phyloP scores from a whole-genome alignment of 148 eudicot species.

The Bassia scoparia region DNA sequence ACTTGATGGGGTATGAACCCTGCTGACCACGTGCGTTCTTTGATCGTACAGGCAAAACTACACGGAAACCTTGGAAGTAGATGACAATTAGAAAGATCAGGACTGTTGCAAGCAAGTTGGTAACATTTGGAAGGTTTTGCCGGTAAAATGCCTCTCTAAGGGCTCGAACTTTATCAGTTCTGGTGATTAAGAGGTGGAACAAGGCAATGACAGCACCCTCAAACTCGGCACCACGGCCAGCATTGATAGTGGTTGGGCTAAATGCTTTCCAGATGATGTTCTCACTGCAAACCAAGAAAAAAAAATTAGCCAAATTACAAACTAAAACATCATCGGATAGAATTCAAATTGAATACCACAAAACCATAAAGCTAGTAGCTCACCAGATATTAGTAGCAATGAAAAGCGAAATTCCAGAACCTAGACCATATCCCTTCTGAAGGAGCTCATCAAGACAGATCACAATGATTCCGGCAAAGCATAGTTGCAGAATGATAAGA shows the following conservation, averaged over 20 bases:
- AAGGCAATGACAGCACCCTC: slow-evolving; percentile 88
- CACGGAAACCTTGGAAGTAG: slow-evolving; percentile 91
- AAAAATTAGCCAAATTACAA: not conserved
- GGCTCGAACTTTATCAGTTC: slow-evolving; percentile 81
- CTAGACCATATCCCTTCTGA: slow-evolving; percentile 90
- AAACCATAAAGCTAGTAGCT: not conserved
- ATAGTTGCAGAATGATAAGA: slow-evolving; percentile 44
- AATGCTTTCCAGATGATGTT: slow-evolving; percentile 89
- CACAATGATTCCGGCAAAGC: slow-evolving; percentile 82
- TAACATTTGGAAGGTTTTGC: slow-evolving; percentile 84
- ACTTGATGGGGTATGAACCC: slow-evolving; percentile 80
- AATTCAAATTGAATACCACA: not conserved
- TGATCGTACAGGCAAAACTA: slow-evolving; percentile 76
- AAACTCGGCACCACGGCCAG: slow-evolving; percentile 84
- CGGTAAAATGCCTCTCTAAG: slow-evolving; percentile 86
- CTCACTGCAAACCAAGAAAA: slow-evolving; percentile 47
- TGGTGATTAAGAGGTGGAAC: slow-evolving; percentile 74
- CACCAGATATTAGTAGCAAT: slow-evolving; percentile 89
- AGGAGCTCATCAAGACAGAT: slow-evolving; percentile 87
- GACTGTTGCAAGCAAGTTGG: slow-evolving; percentile 75
- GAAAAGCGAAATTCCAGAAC: slow-evolving; percentile 82
- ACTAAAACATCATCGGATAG: not conserved
- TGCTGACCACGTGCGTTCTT: slow-evolving; percentile 95
- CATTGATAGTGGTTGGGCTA: slow-evolving; percentile 80
- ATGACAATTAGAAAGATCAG: slow-evolving; percentile 76